Percentiles rank a stretch among this genome's conserved stretches.
phyloP scores from a whole-genome alignment of 148 eudicot species.

The Simmondsia chinensis region DNA sequence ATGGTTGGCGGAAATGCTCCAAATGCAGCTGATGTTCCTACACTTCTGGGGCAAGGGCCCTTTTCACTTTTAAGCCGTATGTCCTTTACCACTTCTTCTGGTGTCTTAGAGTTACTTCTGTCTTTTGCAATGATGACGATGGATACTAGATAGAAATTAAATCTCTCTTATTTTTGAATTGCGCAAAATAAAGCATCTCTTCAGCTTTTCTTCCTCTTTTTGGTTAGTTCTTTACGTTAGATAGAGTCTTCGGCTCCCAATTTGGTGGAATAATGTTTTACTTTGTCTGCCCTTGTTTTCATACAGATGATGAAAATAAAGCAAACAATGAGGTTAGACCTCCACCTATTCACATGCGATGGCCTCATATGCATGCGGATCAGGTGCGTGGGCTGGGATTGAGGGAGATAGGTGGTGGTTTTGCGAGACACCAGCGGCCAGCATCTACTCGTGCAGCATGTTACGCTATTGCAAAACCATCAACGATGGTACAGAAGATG shows the following conservation, averaged over 20 bases:
- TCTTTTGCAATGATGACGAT: not conserved
- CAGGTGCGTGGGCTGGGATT: conserved; percentile 78
- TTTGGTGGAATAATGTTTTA: not conserved
- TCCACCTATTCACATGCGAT: conserved; percentile 63
- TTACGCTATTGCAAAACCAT: conserved; percentile 89
- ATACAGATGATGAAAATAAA: conserved; percentile 49
- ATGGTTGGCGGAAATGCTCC: conserved; percentile 35
- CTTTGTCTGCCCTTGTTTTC: not conserved
- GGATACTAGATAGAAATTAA: not conserved
- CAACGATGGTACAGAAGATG: conserved; percentile 95
- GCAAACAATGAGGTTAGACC: conserved; percentile 18
- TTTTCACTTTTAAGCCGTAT: conserved; percentile 78
- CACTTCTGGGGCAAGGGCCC: conserved; percentile 81
- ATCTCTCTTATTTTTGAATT: not conserved
- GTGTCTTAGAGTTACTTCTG: conserved; percentile 3
- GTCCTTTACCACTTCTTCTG: conserved; percentile 14
- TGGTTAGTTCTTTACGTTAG: not conserved
- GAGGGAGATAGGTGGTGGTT: conserved; percentile 98
- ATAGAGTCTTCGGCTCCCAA: not conserved
- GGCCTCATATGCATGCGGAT: conserved; percentile 92
- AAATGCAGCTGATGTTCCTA: conserved; percentile 86
- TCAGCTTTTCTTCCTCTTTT: not conserved
- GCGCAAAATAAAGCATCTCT: too few relatives aligned
- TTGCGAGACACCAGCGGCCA: conserved; percentile 86
- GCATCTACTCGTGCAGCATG: conserved; percentile 86